Evolutionary conservation across 2,329 filamentous ascomycete genomes (phyloP).

Genomic region (Diplodia corticola): DNA sequence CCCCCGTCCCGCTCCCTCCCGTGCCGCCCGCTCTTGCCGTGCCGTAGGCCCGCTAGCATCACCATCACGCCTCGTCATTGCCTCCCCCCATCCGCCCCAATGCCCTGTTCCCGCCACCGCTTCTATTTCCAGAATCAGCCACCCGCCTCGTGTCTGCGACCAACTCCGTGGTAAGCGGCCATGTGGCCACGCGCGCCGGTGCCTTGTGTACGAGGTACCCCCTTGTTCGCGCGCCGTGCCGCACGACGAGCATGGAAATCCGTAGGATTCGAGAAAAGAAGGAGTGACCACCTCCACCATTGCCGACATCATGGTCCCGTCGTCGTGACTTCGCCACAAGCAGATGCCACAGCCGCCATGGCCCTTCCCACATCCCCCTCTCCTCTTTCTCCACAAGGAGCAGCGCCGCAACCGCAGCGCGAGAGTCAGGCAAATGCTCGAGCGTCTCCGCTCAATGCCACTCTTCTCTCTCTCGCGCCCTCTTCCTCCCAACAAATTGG

Average conservation of each 20-base stretch:
- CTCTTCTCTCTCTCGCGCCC: not conserved
- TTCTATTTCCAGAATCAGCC: not conserved
- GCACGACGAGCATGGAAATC: not conserved
- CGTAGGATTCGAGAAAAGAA: not conserved
- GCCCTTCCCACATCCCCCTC: not conserved
- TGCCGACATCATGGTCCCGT: too few relatives aligned
- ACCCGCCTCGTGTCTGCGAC: not conserved
- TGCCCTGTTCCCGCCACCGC: not conserved
- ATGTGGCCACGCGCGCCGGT: not conserved
- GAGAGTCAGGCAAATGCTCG: not conserved
- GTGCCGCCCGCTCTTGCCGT: slow-evolving; percentile 21
- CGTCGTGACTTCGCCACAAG: slow-evolving; percentile 9
- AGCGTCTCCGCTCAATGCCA: not conserved
- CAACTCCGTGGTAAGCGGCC: not conserved
- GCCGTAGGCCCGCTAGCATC: not conserved
- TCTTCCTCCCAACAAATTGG: not conserved
- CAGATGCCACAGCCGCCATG: not conserved
- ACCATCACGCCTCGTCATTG: not conserved
- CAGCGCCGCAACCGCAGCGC: not conserved
- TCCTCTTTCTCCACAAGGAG: not conserved
- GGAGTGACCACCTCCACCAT: not conserved
- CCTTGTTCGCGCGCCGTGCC: not conserved
- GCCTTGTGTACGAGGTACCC: not conserved
- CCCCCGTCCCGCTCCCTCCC: slow-evolving; percentile 16
- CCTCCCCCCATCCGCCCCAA: not conserved